A percentile compares a stretch with the other conserved stretches of the same genome.
Evolutionary conservation across 768 basidiomycete genomes (phyloP).

Genomic region (Tricholoma sp.): DNA sequence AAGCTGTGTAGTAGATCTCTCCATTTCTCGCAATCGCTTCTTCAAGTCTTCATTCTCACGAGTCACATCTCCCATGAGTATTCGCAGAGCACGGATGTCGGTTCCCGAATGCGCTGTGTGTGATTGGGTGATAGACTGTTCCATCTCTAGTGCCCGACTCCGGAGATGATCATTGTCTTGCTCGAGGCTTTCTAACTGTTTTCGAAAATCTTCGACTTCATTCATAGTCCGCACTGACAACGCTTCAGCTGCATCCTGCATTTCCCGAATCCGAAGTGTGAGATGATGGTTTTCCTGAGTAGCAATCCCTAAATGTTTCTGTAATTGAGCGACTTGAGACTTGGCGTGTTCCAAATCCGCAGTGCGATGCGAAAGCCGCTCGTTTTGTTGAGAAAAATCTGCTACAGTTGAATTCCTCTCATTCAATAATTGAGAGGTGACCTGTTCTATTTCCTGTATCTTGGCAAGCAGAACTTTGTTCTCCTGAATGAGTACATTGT

Average conservation of each 20-base stretch:
- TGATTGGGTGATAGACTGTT: constrained; percentile 23
- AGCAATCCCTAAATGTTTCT: constrained; percentile 16
- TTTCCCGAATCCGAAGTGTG: constrained; percentile 16
- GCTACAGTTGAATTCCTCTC: constrained; percentile 18
- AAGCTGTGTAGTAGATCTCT: constrained; percentile 30
- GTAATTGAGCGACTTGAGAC: constrained; percentile 4
- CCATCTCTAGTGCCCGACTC: constrained; percentile 26
- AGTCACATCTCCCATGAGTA: constrained; percentile 34
- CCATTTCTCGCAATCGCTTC: constrained; percentile 27
- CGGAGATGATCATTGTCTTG: constrained; percentile 25
- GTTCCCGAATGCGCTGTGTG: constrained; percentile 13
- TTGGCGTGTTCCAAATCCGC: constrained; percentile 6
- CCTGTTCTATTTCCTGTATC: constrained; percentile 24
- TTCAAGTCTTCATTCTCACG: constrained; percentile 36
- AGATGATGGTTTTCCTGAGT: constrained; percentile 19
- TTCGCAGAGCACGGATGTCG: constrained; percentile 28
- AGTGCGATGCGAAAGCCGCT: constrained; percentile 3
- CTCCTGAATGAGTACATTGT: constrained; percentile 24
- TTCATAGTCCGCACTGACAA: constrained; percentile 5
- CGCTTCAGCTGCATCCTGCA: constrained; percentile 16
- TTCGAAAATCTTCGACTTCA: constrained; percentile 16
- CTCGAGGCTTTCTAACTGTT: constrained; percentile 18
- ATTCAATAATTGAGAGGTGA: constrained; percentile 24
- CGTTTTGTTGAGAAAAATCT: constrained; percentile 15
- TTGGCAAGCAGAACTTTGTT: constrained; percentile 21